Evolutionary conservation across 306 rosid genomes (phyloP).

Genomic region (Cicer pinnatifidum): DNA sequence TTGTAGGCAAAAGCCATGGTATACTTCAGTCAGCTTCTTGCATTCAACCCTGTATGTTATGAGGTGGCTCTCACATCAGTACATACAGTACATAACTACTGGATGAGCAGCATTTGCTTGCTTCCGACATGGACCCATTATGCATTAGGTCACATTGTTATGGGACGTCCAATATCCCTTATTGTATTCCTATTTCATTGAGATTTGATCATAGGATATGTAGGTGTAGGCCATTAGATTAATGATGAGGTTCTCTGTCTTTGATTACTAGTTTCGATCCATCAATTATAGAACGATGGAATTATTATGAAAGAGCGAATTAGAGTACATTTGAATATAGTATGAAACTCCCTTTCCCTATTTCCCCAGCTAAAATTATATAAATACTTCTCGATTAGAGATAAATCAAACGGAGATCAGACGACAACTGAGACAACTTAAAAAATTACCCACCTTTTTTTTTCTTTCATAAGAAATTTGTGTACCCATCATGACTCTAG

Average conservation of each 20-base stretch:
- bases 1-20: conserved; percentile 23
- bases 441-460: too few species aligned
- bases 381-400: too few species aligned
- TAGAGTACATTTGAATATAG: background rate
- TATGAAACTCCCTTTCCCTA: background rate
- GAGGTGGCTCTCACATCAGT: conserved; percentile 32
- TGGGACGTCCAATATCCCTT: conserved; percentile 19
- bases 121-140: background rate
- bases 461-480: too few species aligned
- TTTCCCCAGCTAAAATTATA: too few species aligned
- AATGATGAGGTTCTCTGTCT: conserved; percentile 19
- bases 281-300: background rate
- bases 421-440: too few species aligned
- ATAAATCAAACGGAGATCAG: too few species aligned
- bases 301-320: background rate
- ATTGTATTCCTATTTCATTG: conserved; percentile 23
- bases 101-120: conserved; percentile 39
- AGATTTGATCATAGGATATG: background rate
- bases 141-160: background rate
- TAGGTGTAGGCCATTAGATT: conserved; percentile 28
- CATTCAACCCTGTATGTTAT: conserved; percentile 39
- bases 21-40: conserved; percentile 34
- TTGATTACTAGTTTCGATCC: conserved; percentile 2
- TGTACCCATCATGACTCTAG: too few species aligned
- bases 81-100: conserved; percentile 16